Conservation (phyloP, 768 basidiomycete species). For the Pisolithus microcarpus region DNA sequence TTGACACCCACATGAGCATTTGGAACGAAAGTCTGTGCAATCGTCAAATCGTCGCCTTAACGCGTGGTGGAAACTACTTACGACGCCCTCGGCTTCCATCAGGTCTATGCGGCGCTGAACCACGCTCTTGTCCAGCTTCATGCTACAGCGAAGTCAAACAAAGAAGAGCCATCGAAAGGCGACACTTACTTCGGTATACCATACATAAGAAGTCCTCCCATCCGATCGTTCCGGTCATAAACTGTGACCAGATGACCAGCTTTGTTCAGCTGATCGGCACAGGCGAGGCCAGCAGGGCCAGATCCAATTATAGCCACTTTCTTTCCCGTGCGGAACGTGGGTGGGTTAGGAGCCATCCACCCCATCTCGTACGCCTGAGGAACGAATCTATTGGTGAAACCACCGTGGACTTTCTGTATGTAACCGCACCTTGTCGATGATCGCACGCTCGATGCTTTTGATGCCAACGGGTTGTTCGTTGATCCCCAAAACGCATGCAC, state of each 20-base stretch:
- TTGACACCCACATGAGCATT: slow-evolving; percentile 86
- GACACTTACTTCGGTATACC: slow-evolving; percentile 81
- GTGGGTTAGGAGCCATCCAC: slow-evolving; percentile 86
- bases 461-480: slow-evolving; percentile 97
- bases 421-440: slow-evolving; percentile 81
- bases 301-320: slow-evolving; percentile 89
- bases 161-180: slow-evolving; percentile 6
- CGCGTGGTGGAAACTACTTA: slow-evolving; percentile 32
- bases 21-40: slow-evolving; percentile 65
- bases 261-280: slow-evolving; percentile 96
- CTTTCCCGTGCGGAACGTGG: slow-evolving; percentile 79
- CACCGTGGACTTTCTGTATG: neutral
- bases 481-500: slow-evolving; percentile 94
- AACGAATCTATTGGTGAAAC: neutral
- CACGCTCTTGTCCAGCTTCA: slow-evolving; percentile 95
- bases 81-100: slow-evolving; percentile 91
- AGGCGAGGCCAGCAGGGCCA: slow-evolving; percentile 90
- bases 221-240: slow-evolving; percentile 94
- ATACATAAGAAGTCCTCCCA: slow-evolving; percentile 96
- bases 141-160: slow-evolving; percentile 41
- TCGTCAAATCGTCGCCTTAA: slow-evolving; percentile 6
- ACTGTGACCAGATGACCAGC: slow-evolving; percentile 92
- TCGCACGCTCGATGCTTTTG: slow-evolving; percentile 98
- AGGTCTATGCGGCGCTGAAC: slow-evolving; percentile 92
- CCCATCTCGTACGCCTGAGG: slow-evolving; percentile 91